Evolutionary conservation across 2,329 filamentous ascomycete species (phyloP).

Genomic region (Aspergillus sp.): DNA sequence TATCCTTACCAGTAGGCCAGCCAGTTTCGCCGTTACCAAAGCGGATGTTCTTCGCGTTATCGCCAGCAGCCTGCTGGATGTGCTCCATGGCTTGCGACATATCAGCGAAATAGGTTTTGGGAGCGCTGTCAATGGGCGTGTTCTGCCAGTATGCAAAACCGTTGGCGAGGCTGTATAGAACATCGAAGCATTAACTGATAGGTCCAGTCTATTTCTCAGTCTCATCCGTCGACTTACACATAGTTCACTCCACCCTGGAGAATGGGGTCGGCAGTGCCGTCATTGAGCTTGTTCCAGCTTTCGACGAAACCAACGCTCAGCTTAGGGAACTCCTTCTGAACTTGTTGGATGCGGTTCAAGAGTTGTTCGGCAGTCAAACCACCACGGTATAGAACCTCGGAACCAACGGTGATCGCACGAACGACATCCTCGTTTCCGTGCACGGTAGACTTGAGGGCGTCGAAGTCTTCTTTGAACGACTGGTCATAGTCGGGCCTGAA

Average conservation of each 20-base stretch:
- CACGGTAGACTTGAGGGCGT: slow-evolving; percentile 45
- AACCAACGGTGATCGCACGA: slow-evolving; percentile 64
- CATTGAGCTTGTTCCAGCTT: slow-evolving; percentile 65
- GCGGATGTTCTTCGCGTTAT: slow-evolving; percentile 48
- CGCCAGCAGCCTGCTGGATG: slow-evolving; percentile 54
- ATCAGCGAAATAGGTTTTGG: slow-evolving; percentile 60
- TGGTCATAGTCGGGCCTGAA: slow-evolving; percentile 55
- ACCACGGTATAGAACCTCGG: slow-evolving; percentile 63
- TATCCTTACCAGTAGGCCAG: slow-evolving; percentile 52
- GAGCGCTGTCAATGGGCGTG: slow-evolving; percentile 51
- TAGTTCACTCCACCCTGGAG: slow-evolving; percentile 56
- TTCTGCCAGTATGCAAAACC: slow-evolving; percentile 70
- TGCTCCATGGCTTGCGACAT: slow-evolving; percentile 57
- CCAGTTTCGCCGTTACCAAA: slow-evolving; percentile 65
- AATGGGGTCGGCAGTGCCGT: slow-evolving; percentile 60
- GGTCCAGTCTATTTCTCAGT: neutral
- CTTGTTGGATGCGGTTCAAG: slow-evolving; percentile 54
- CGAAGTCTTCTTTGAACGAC: slow-evolving; percentile 55
- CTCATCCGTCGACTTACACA: slow-evolving; percentile 34
- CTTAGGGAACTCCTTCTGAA: slow-evolving; percentile 50
- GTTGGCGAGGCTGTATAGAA: slow-evolving; percentile 49
- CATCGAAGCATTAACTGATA: neutral
- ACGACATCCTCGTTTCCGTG: slow-evolving; percentile 50
- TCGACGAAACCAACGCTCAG: slow-evolving; percentile 62
- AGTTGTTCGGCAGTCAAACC: slow-evolving; percentile 58